phyloP scores from a whole-genome alignment of 148 eudicot genomes.

The Linanthus parryae region DNA sequence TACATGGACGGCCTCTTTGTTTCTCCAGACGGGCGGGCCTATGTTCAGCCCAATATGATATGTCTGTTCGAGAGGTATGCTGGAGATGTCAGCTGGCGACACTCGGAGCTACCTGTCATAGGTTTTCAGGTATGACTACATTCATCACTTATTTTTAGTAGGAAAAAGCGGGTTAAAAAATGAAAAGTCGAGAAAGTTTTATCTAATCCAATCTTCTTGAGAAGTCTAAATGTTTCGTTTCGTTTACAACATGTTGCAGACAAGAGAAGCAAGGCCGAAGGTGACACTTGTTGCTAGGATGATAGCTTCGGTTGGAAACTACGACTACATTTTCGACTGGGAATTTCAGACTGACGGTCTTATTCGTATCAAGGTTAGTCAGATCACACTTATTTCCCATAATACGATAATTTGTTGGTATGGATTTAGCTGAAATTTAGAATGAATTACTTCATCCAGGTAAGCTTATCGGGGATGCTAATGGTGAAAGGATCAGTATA shows the following conservation, averaged over 20 bases:
- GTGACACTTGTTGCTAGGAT: conserved; percentile 34
- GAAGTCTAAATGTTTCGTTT: not conserved
- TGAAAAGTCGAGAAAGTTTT: no score
- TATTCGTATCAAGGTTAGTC: conserved; percentile 26
- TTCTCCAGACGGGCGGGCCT: conserved; percentile 23
- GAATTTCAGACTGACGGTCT: conserved; percentile 40
- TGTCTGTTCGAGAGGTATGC: conserved; percentile 31
- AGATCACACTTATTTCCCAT: no score
- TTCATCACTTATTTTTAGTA: no score
- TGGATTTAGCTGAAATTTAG: not conserved
- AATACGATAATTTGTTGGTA: not conserved
- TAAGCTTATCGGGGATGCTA: conserved; percentile 32
- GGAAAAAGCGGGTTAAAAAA: not conserved
- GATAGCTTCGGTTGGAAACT: conserved; percentile 33
- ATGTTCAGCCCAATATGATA: conserved; percentile 27
- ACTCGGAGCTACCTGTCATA: conserved; percentile 21
- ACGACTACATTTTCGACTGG: conserved; percentile 39
- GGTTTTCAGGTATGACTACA: conserved; percentile 11
- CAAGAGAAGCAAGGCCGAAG: conserved; percentile 35
- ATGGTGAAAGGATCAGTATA: conserved; percentile 33
- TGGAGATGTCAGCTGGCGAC: conserved; percentile 32
- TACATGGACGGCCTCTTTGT: conserved; percentile 35
- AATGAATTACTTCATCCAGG: conserved; percentile 15
- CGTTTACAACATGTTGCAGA: conserved; percentile 11
- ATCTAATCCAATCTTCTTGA: not conserved